phyloP scores from a whole-genome alignment of 257 asterid species.

The Solanum megistacrolobum region DNA sequence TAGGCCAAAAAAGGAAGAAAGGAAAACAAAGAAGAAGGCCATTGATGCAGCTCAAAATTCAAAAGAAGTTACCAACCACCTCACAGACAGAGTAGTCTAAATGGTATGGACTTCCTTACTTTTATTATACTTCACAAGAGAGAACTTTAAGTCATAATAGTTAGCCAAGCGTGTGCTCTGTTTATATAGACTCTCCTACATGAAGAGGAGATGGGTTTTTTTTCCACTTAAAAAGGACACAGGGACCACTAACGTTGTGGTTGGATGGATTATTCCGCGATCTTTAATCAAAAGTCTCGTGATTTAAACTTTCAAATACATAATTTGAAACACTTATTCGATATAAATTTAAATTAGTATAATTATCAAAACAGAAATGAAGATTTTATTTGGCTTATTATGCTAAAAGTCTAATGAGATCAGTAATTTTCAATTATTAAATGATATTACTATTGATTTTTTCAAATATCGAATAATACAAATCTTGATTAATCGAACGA shows the following conservation, averaged over 20 bases:
- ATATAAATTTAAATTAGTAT: too few relatives aligned
- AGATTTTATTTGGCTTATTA: background rate
- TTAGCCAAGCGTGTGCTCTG: constrained; percentile 59
- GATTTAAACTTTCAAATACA: background rate
- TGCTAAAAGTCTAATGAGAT: too few relatives aligned
- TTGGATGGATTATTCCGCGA: rapidly evolving
- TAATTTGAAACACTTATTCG: too few relatives aligned
- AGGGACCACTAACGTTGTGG: background rate
- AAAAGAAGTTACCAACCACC: constrained; percentile 31
- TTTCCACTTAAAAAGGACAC: background rate
- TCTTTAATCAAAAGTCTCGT: background rate
- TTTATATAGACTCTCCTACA: constrained; percentile 39
- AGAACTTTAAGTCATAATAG: constrained; percentile 15
- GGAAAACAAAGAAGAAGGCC: constrained; percentile 48
- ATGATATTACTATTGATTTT: too few relatives aligned
- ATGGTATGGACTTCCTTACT: constrained; percentile 38
- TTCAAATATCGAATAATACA: background rate
- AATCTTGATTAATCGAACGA: background rate
- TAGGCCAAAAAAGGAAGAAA: constrained; percentile 50
- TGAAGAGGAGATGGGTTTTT: background rate
- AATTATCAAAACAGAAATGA: background rate
- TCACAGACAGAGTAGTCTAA: constrained; percentile 22
- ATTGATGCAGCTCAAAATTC: constrained; percentile 26
- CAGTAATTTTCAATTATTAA: background rate
- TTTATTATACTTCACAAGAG: constrained; percentile 8